Conservation (phyloP, 805 yeast genomes). For the Yamadazyma endophytica region DNA sequence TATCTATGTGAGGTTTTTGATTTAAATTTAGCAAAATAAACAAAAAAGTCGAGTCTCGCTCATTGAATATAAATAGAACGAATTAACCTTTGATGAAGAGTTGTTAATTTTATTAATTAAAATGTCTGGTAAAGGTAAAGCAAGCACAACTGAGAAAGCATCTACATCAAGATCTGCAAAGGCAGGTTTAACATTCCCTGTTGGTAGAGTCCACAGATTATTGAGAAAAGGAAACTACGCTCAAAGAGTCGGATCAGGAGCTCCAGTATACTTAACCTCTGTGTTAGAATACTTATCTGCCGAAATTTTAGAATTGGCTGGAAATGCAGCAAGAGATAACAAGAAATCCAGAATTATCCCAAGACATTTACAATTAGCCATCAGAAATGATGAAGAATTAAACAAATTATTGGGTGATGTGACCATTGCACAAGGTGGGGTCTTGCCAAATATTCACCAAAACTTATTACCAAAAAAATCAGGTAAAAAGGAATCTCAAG, state of each 20-base stretch:
- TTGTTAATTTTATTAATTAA: conserved; percentile 5
- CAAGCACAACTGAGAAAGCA: conserved; percentile 45
- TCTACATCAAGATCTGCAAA: conserved; percentile 47
- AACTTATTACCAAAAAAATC: conserved; percentile 53
- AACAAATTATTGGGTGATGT: conserved; percentile 48
- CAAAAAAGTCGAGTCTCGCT: no score
- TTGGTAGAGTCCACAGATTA: conserved; percentile 49
- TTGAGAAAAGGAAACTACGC: conserved; percentile 50
- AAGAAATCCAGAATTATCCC: conserved; percentile 49
- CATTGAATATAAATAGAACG: no score
- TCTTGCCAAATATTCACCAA: conserved; percentile 48
- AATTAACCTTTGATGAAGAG: no score
- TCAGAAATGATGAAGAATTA: conserved; percentile 51
- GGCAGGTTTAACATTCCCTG: conserved; percentile 50
- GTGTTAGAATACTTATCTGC: conserved; percentile 48
- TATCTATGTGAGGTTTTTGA: no score
- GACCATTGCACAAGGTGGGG: conserved; percentile 52
- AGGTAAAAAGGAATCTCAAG: conserved; percentile 56
- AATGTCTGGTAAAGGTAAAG: conserved; percentile 41
- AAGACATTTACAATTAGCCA: conserved; percentile 50
- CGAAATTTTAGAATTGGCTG: conserved; percentile 49
- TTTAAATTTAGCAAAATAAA: no score
- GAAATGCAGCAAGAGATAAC: conserved; percentile 52
- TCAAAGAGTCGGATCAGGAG: conserved; percentile 51
- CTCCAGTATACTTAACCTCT: conserved; percentile 48